Evolutionary conservation across 1,139 yeast genomes (phyloP).

Genomic region (Candida glucosophila): DNA sequence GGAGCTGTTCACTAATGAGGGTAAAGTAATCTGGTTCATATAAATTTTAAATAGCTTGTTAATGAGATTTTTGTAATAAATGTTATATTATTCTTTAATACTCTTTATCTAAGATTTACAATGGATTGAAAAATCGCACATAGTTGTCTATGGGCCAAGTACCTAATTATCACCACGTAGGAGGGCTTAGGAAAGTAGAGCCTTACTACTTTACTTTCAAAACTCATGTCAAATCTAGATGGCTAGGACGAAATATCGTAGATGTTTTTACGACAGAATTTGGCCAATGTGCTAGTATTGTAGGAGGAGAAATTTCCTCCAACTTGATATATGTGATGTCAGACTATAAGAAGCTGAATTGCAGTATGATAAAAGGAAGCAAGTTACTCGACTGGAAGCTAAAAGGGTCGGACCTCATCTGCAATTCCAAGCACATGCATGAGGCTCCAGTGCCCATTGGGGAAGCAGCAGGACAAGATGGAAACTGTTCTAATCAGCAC

Average conservation of each 20-base stretch:
- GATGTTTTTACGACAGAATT: slow-evolving; percentile 39
- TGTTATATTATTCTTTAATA: too few relatives aligned
- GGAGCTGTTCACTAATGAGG: too few relatives aligned
- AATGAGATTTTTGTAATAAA: too few relatives aligned
- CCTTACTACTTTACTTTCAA: slow-evolving; percentile 36
- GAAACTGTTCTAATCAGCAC: slow-evolving; percentile 4
- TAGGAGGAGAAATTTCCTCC: slow-evolving; percentile 17
- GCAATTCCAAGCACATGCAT: slow-evolving; percentile 46
- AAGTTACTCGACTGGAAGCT: slow-evolving; percentile 16
- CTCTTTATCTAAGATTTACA: too few relatives aligned
- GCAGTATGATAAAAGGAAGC: slow-evolving; percentile 13
- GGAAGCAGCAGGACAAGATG: slow-evolving; percentile 8
- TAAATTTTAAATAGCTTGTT: too few relatives aligned
- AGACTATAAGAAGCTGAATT: slow-evolving; percentile 14
- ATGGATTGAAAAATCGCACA: too few relatives aligned
- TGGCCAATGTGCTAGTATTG: slow-evolving; percentile 21
- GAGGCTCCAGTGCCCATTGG: slow-evolving; percentile 49
- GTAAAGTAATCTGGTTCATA: too few relatives aligned
- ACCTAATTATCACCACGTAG: slow-evolving; percentile 17
- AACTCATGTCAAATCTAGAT: slow-evolving; percentile 40
- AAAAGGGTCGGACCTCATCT: slow-evolving; percentile 42
- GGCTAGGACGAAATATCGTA: slow-evolving; percentile 36
- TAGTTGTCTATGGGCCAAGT: too few relatives aligned
- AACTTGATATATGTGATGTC: slow-evolving; percentile 17
- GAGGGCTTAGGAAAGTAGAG: slow-evolving; percentile 35